Base-by-base conservation (phyloP, 192 early-diverging fungal species). In the Dimargaris xerosporica region DNA sequence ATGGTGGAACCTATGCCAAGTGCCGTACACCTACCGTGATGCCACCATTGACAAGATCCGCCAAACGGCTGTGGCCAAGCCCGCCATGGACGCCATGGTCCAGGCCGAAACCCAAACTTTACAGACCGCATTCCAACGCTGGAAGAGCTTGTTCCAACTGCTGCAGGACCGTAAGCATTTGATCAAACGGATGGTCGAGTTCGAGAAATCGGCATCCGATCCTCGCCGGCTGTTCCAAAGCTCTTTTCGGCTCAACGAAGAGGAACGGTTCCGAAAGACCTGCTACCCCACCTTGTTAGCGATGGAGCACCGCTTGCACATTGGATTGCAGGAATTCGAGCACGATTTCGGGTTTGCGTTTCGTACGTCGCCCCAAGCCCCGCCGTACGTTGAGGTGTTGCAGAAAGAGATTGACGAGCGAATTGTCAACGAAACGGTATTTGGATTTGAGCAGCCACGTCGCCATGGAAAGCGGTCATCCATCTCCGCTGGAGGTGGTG, bases 221-320 rank as follows among this genome's bases (percentile, higher is more conserved):
- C 89, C 89, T 12, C 72, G 74, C 31, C 71, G 89, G 30, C 67
- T 91, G 23, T 87, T 87, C 56, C 73, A 80, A 54, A 69, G 77
- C 23, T 90, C 87, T 0, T 91, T 91, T 68, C 83, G 80, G 63
- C 69, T 91, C n/a, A 62, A 86, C 28, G 88, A 91, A 66, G 89
- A 91, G 66, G 89, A 91, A 46, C 77, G 80, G 67, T 91, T 85
- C 71, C 65, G 89, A 30, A 88, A 88, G 48, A 76, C 82, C 0
- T 87, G 85, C 34, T 85, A 81, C 60, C 89, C 89, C 26, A 87
- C 77, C 2, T 66, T 91, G 16, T 60, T 88, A 16, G 77, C 75
- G 31, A 64, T 85, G 66, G 89, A 91, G 64, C 63, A 72, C 29
- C 60, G 63, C 11, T 68, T 91, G 53, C 65, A 78, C 17, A 65